Evolutionary conservation across 2,329 filamentous ascomycete genomes (phyloP), one percentile per base, ranked within the genome.

Genomic region (Xylariaceae sp.): DNA sequence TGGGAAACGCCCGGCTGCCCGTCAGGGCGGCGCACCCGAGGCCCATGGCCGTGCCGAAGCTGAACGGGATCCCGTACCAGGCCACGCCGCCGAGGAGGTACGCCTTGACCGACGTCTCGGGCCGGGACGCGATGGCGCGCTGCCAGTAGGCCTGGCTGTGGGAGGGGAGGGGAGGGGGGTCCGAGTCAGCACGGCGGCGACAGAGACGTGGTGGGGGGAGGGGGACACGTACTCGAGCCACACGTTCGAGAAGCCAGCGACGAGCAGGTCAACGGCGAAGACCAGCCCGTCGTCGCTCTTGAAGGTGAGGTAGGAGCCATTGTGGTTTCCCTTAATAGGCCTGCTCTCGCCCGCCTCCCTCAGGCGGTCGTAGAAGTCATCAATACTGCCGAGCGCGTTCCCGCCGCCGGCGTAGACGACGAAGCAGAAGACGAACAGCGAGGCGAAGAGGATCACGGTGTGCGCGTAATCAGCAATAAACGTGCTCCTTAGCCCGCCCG

Each of bases 141-240:
- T 65, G 61, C 62, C 61, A 65, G 39, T 64, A 65, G 2, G 56
- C 60, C 46, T 65, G 60, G 39, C n/a, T n/a, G n/a, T n/a, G n/a
- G n/a, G n/a, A n/a, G n/a, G n/a, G n/a, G n/a, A n/a, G n/a, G n/a
- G n/a, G n/a, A n/a, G n/a, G n/a, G n/a, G n/a, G n/a, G n/a, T n/a
- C n/a, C n/a, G n/a, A n/a, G n/a, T n/a, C n/a, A n/a, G n/a, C n/a
- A n/a, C n/a, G n/a, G n/a, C n/a, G n/a, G n/a, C n/a, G n/a, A n/a
- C n/a, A n/a, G n/a, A n/a, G n/a, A n/a, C n/a, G n/a, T n/a, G n/a
- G n/a, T n/a, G n/a, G n/a, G n/a, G n/a, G n/a, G n/a, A n/a, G n/a
- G n/a, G n/a, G n/a, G n/a, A n/a, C n/a, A n/a, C n/a, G n/a, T n/a
- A n/a, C n/a, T 64, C 61, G 1, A 64, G 50, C 53, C 56, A 64